These are phyloP conservation scores for Sporothrix pallida DNA, from an alignment of 2,329 filamentous ascomycete species.

Conservation along the genomic window DNA sequence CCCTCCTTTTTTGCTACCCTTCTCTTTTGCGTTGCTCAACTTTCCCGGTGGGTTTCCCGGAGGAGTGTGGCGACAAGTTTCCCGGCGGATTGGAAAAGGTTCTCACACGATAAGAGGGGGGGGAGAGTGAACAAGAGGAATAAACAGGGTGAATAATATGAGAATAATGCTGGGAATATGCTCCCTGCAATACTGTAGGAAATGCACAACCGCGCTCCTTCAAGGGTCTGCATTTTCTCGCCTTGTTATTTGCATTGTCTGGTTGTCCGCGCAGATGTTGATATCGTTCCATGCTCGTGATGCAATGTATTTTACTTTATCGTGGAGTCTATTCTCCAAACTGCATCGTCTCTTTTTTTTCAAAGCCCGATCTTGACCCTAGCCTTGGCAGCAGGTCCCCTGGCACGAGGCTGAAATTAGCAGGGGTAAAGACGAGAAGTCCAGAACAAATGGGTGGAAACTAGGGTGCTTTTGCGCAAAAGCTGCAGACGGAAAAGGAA, in stretches of 20 bases:
- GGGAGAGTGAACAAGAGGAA: not conserved
- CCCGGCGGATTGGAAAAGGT: conserved; percentile 22
- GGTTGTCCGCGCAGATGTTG: not conserved
- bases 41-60: not conserved
- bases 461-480: no score
- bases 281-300: not conserved
- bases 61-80: not conserved
- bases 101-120: conserved; percentile 1
- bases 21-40: no score
- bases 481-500: not conserved
- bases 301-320: not conserved
- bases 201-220: not conserved
- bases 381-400: not conserved
- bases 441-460: no score
- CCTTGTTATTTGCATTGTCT: no score
- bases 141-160: no score
- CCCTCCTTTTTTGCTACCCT: not conserved
- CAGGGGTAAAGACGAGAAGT: not conserved
- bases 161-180: not conserved
- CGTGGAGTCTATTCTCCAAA: no score
- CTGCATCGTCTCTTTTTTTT: not conserved
- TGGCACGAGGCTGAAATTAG: not conserved
- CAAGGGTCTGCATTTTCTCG: not conserved
- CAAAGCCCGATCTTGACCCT: not conserved
- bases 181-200: not conserved